Evolutionary conservation across 495 filamentous ascomycete species (phyloP), one percentile per base, ranked within the genome.

Genomic region (Penicillium herquei): DNA sequence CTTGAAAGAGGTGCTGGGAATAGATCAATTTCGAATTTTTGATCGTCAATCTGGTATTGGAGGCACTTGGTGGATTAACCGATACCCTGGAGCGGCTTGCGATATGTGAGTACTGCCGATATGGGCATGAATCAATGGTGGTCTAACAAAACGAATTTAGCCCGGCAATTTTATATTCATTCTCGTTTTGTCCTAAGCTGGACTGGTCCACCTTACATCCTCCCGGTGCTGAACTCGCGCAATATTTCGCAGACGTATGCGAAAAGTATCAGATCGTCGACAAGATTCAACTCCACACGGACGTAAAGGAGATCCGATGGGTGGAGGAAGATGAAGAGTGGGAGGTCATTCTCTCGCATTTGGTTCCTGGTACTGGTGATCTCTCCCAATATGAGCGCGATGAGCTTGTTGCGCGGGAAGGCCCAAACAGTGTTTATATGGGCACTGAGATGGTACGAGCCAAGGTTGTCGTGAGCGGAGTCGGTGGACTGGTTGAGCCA

Each of bases 11-110:
- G 73, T 72, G 42, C 73, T 87, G 11, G 79, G 78, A 26, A 84
- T 83, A 52, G 81, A 86, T 60, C 81, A 87, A 54, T 83, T 88
- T 59, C 66, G 80, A 18, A 78, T 90, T 53, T 88, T 89, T 62
- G 86, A 88, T 3, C 69, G 80, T 31, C 78, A 84, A 52, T 67
- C 79, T 2, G 80, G 78, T 6, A 78, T 87, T 54, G 87, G 87
- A 40, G 87, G 87, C 13, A 87, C 86, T 11, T 90, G 86, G 86
- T 81, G 76, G 72, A 79, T 81, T 46, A 88, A 88, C 66, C 68
- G 79, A 35, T 89, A 88, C 66, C 86, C 86, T 2, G 87, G 84
- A 16, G 78, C 77, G 50, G 82, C 81, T 35, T 84, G 81, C 52
- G 76, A 78, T 56, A 63, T 77, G 73, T 77, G 58, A 39, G 65